Percentiles rank a stretch among this genome's conserved stretches.
These are phyloP conservation scores for Zygosaccharomyces sapae DNA, from an alignment of 1,139 yeast species.

Conservation along the genomic window DNA sequence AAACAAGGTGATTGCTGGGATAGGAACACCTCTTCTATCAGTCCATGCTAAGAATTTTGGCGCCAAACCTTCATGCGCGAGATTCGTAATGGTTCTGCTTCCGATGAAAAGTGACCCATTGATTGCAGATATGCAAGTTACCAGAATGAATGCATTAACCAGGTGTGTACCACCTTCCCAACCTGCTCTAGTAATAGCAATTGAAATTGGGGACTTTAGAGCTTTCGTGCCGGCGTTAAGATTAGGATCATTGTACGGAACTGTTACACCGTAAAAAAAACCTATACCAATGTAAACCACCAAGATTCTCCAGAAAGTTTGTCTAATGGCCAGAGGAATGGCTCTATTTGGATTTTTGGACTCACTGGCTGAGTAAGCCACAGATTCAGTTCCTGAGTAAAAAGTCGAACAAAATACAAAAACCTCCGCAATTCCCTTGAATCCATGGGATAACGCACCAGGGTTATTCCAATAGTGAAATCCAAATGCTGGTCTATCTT, in stretches of 20 bases:
- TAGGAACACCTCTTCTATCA: constrained; percentile 40
- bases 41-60: constrained; percentile 41
- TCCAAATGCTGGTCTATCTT: constrained; percentile 50
- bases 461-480: constrained; percentile 51
- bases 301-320: constrained; percentile 57
- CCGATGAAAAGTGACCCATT: constrained; percentile 39
- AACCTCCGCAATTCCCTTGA: constrained; percentile 71
- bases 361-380: constrained; percentile 44
- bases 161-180: constrained; percentile 56
- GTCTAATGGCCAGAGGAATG: constrained; percentile 65
- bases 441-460: constrained; percentile 56
- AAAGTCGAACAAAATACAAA: constrained; percentile 58
- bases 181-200: constrained; percentile 55
- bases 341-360: constrained; percentile 45
- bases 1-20: constrained; percentile 46
- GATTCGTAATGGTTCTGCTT: constrained; percentile 41
- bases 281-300: constrained; percentile 47
- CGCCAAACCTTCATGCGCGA: constrained; percentile 44
- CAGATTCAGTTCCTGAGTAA: constrained; percentile 52
- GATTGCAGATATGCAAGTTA: constrained; percentile 49
- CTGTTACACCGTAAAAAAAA: constrained; percentile 53
- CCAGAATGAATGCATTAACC: constrained; percentile 66
- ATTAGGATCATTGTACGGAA: constrained; percentile 54
- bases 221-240: constrained; percentile 46
- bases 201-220: constrained; percentile 67